Evolutionary conservation across 2,329 filamentous ascomycete genomes (phyloP).

Genomic region (Leptosphaerulina australis): DNA sequence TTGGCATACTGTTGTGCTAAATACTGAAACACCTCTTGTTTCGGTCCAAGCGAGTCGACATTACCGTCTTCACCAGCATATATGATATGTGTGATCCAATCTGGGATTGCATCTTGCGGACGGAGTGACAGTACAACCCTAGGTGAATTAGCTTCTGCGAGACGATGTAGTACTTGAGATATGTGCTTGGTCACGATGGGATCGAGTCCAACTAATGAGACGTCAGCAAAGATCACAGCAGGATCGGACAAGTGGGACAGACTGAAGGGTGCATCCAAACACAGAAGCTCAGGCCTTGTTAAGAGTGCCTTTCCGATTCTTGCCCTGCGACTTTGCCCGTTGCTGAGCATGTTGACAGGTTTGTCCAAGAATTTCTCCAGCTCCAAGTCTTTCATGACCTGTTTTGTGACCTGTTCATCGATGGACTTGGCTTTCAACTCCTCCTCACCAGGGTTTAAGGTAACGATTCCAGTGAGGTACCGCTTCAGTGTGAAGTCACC

Average conservation of each 20-base stretch:
- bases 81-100: slow-evolving; percentile 87
- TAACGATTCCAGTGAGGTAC: slow-evolving; percentile 81
- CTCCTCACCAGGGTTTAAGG: slow-evolving; percentile 73
- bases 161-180: slow-evolving; percentile 69
- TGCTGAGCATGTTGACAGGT: slow-evolving; percentile 88
- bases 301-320: slow-evolving; percentile 87
- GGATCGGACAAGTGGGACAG: slow-evolving; percentile 32
- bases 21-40: slow-evolving; percentile 64
- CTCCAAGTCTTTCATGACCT: slow-evolving; percentile 72
- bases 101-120: slow-evolving; percentile 84
- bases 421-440: slow-evolving; percentile 54
- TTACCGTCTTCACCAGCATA: slow-evolving; percentile 72
- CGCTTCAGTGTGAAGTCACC: slow-evolving; percentile 85
- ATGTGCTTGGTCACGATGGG: slow-evolving; percentile 77
- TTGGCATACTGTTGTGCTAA: slow-evolving; percentile 36
- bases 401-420: slow-evolving; percentile 58
- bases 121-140: slow-evolving; percentile 77
- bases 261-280: slow-evolving; percentile 88
- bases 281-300: slow-evolving; percentile 75
- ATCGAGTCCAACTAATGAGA: slow-evolving; percentile 76
- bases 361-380: slow-evolving; percentile 74
- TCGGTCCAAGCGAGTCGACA: slow-evolving; percentile 69
- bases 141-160: slow-evolving; percentile 71
- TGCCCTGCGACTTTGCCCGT: slow-evolving; percentile 86
- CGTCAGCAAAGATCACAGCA: background rate